Evolutionary conservation across 768 basidiomycete genomes (phyloP).

Genomic region (Kwoniella pini): DNA sequence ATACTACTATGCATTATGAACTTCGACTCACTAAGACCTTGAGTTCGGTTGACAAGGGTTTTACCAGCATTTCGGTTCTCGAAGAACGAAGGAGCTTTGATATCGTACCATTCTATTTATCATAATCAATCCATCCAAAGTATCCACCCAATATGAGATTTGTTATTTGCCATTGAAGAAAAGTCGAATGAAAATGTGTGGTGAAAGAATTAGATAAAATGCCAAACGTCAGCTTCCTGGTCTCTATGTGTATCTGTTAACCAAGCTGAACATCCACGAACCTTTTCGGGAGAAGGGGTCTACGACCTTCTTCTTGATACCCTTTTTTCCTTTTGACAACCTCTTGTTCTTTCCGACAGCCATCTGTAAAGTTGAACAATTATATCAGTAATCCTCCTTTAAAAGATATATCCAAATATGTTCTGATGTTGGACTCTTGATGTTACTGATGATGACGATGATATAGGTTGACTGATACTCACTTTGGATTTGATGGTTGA

Average conservation of each 20-base stretch:
- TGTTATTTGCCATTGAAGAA: neutral
- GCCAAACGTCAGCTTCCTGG: neutral
- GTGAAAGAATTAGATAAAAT: neutral
- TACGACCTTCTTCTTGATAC: constrained; percentile 99
- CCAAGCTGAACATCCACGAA: constrained; percentile 56
- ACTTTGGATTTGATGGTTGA: constrained; percentile 22
- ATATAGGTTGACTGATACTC: constrained; percentile 3
- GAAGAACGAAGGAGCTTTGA: constrained; percentile 97
- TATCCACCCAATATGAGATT: too few relatives aligned
- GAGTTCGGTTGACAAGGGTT: constrained; percentile 96
- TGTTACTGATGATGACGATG: neutral
- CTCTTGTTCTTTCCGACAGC: constrained; percentile 76
- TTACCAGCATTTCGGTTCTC: constrained; percentile 96
- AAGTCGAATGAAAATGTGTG: neutral
- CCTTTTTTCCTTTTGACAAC: constrained; percentile 55
- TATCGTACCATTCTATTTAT: constrained; percentile 90
- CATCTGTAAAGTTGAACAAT: constrained; percentile 23
- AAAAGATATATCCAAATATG: neutral
- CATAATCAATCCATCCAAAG: neutral
- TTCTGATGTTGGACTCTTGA: neutral
- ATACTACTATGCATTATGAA: too few relatives aligned
- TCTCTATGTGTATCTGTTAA: neutral
- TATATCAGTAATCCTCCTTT: too few relatives aligned
- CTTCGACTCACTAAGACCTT: constrained; percentile 96
- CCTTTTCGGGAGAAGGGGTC: constrained; percentile 99